Percentiles rank a stretch among this genome's conserved stretches.
Conservation (phyloP, 2,329 filamentous ascomycete genomes). For the Lojkania enalia region DNA sequence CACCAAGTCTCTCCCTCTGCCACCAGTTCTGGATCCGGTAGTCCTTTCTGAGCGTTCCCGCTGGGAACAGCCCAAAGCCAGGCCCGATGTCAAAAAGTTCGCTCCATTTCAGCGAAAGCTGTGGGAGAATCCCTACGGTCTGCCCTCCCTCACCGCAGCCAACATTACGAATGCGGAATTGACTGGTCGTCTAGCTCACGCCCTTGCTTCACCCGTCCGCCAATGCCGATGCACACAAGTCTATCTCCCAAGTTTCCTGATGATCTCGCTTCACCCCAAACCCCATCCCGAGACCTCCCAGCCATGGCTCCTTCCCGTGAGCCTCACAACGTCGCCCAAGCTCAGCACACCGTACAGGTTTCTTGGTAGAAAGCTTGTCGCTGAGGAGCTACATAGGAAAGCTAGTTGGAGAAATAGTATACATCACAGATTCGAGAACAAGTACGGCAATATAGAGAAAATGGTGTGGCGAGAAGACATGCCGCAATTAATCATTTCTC, state of each 20-base stretch:
- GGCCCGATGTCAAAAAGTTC: slow-evolving; percentile 47
- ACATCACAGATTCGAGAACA: slow-evolving; percentile 39
- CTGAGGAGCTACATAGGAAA: slow-evolving; percentile 24
- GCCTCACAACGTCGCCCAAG: slow-evolving; percentile 26
- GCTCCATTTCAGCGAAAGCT: slow-evolving; percentile 62
- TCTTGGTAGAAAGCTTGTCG: slow-evolving; percentile 18
- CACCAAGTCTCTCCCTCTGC: slow-evolving; percentile 47
- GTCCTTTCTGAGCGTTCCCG: slow-evolving; percentile 40
- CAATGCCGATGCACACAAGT: slow-evolving; percentile 55
- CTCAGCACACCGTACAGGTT: slow-evolving; percentile 34
- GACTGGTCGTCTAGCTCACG: slow-evolving; percentile 56
- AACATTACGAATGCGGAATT: too few species aligned
- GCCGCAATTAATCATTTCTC: slow-evolving; percentile 45
- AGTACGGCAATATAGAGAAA: slow-evolving; percentile 32
- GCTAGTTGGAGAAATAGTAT: slow-evolving; percentile 24
- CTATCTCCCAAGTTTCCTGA: slow-evolving; percentile 62
- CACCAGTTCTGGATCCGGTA: slow-evolving; percentile 53
- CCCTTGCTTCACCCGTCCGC: slow-evolving; percentile 64
- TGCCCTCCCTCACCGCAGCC: background rate
- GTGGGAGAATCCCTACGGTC: slow-evolving; percentile 67
- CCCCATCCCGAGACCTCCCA: slow-evolving; percentile 57
- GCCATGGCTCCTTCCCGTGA: slow-evolving; percentile 61
- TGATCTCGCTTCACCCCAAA: slow-evolving; percentile 63
- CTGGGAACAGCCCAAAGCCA: slow-evolving; percentile 46
- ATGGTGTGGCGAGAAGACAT: slow-evolving; percentile 55